These are phyloP conservation scores for Leccinum subrobustum DNA, from an alignment of 1,284 basidiomycete species.

Conservation along the genomic window DNA sequence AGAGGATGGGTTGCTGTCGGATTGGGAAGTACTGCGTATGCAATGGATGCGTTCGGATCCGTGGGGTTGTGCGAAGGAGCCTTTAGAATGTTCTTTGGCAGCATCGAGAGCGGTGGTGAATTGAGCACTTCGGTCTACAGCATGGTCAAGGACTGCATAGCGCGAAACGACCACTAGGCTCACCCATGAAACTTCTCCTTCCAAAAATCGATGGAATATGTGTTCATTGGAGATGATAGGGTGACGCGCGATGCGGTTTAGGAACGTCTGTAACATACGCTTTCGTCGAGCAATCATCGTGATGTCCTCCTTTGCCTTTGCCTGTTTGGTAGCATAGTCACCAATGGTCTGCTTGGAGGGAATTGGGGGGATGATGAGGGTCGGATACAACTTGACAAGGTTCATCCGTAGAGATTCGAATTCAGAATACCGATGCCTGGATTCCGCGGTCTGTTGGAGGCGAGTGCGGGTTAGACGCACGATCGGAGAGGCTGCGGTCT, in stretches of 20 bases:
- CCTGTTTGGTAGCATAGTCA: conserved; percentile 97
- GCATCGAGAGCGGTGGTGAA: conserved; percentile 84
- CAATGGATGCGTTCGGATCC: conserved; percentile 68
- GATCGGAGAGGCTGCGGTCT: background rate
- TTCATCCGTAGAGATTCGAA: conserved; percentile 91
- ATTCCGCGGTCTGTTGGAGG: conserved; percentile 66
- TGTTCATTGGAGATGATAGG: conserved; percentile 93
- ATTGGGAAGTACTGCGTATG: conserved; percentile 84
- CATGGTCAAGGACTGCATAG: conserved; percentile 5
- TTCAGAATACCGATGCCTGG: conserved; percentile 93
- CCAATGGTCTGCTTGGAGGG: conserved; percentile 95
- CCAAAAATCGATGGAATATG: conserved; percentile 93
- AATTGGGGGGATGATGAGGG: conserved; percentile 95
- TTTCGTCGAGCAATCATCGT: conserved; percentile 90
- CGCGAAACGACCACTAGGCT: conserved; percentile 14
- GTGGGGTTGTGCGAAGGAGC: conserved; percentile 95
- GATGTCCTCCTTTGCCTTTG: conserved; percentile 95
- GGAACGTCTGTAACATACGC: conserved; percentile 93
- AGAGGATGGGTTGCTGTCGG: conserved; percentile 87
- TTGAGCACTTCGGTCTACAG: conserved; percentile 83
- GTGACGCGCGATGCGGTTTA: conserved; percentile 87
- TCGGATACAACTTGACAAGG: conserved; percentile 89
- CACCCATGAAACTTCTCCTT: conserved; percentile 96
- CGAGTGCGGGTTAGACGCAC: conserved; percentile 8
- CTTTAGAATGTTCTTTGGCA: conserved; percentile 95